Base-by-base conservation (phyloP, 2,329 filamentous ascomycete genomes). In the Colletotrichum endophyticum region DNA sequence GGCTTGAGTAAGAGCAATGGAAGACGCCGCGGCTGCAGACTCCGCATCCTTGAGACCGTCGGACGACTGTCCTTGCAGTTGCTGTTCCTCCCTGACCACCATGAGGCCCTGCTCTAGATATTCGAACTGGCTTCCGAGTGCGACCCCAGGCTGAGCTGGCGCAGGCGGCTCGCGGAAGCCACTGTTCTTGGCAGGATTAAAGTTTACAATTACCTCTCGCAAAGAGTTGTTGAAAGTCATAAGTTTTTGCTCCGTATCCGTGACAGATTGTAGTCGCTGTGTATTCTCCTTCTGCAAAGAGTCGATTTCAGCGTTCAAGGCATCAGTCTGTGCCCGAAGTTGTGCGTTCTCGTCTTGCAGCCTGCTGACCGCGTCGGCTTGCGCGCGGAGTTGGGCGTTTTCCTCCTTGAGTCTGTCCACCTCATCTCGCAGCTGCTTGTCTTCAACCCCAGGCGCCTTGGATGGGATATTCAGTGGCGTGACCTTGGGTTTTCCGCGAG, bases 21-120 rank as follows among this genome's bases (percentile, higher is more conserved):
- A 78, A 12, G 80, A 76, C 16, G 73, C 72, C 9, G 78, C 79
- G 6, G 81, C 80, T 8, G 78, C 80, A 25, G 76, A 62, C 44
- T 82, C 81, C 9, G 79, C 78, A 25, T 81, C 81, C 56, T 78
- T 75, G 12, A 80, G 74, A 28, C 76, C 75, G 30, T 80, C 69
- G 6, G 74, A 66, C 4, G 76, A 69, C 66, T 82, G 78, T 72
- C 88, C 85, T 66, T 82, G 78, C 73, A 88, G 85, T 66, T 88
- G 86, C 80, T 93, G 90, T 79, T 92, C 91, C 19, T 90, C 87
- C 49, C 89, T 87, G 13, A 96, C 90, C 11, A 89, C 88, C 34
- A 88, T 86, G 36, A 97, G 85, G 2, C 92, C 91, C 79, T 91
- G 90, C 75, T 94, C 92, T 5, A 98, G 87, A 80, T 95, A 96